Evolutionary conservation across 495 filamentous ascomycete genomes (phyloP).

Genomic region (Daldinia decipiens): DNA sequence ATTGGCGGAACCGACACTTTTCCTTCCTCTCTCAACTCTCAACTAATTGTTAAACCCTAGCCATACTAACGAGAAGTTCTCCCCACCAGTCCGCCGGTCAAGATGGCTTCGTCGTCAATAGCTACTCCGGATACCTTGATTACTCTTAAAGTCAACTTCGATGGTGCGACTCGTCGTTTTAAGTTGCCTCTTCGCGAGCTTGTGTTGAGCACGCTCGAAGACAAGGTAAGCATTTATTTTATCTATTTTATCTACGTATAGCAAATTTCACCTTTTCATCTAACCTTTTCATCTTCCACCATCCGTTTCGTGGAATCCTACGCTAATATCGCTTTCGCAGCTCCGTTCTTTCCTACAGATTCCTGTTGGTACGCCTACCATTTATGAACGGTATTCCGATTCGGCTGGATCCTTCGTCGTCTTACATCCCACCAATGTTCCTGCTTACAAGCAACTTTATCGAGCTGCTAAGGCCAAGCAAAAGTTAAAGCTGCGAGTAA

Average conservation of each 20-base stretch:
- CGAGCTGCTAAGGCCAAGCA: slow-evolving; percentile 98
- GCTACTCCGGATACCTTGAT: slow-evolving; percentile 72
- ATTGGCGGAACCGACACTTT: neutral
- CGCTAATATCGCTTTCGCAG: slow-evolving; percentile 59
- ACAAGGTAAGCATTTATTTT: slow-evolving; percentile 85
- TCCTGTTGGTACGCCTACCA: slow-evolving; percentile 69
- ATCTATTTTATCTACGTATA: neutral
- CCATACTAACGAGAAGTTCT: slow-evolving; percentile 17
- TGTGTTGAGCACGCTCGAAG: slow-evolving; percentile 75
- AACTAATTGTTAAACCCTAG: neutral
- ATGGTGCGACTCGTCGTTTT: slow-evolving; percentile 79
- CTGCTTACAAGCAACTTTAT: slow-evolving; percentile 96
- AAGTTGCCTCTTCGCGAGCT: slow-evolving; percentile 91
- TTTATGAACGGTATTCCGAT: slow-evolving; percentile 96
- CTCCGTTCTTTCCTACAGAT: slow-evolving; percentile 79
- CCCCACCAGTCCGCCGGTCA: slow-evolving; percentile 20
- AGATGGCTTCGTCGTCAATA: slow-evolving; percentile 47
- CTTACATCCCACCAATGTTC: slow-evolving; percentile 78
- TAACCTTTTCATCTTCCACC: neutral
- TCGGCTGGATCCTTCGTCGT: slow-evolving; percentile 82
- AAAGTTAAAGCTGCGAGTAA: slow-evolving; percentile 91
- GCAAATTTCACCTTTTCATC: slow-evolving; percentile 48
- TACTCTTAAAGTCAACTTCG: slow-evolving; percentile 83
- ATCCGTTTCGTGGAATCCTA: neutral
- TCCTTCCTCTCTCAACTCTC: neutral